Evolutionary conservation across 164 flowering plant genomes (phyloP), one percentile per base, ranked within the genome.

Genomic region (Magnolia officinalis): DNA sequence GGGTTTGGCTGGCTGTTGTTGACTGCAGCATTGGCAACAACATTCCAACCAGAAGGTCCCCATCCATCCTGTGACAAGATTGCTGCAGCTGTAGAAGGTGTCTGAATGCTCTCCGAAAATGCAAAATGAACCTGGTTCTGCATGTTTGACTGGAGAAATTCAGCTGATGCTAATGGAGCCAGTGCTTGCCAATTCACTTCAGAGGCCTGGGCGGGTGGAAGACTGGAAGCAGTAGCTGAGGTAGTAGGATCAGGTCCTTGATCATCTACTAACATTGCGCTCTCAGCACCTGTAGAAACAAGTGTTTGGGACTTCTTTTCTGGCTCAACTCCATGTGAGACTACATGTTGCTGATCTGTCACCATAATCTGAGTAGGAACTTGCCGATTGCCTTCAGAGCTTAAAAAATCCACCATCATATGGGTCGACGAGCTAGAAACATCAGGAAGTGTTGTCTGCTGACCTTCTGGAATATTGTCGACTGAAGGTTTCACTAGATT

Each of bases 391-490:
- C 26, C 78, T 61, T 73, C 55, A 20, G 84, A 65, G 61, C 66
- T 70, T 50, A 76, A 26, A 19, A 76, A 45, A 31, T 16, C 52
- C 20, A 16, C 58, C 20, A 64, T 26, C 76, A 13, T 45, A 55
- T 55, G 74, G 14, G 31, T 55, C 29, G 58, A 52, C 4, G 19
- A 61, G 37, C 58, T 31, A 29, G 61, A 18, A 14, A 71, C 72
- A 24, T 90, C 9, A 91, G 94, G 45, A 64, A 64, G 24, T 64
- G 67, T 64, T 64, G 93, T 89, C 14, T 91, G 97, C 21, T 88
- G 89, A 63, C 59, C 59, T 8, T 16, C 31, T 1, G 13, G 16
- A 13, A 55, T 64, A 29, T 61, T 73, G 8, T 7, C 14, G 6
- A 0, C 67, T 24, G 14, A 19, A 4, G 75, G 23, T 31, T 19